Evolutionary conservation across 805 yeast species (phyloP).

Genomic region (Zygosaccharomyces bisporus): DNA sequence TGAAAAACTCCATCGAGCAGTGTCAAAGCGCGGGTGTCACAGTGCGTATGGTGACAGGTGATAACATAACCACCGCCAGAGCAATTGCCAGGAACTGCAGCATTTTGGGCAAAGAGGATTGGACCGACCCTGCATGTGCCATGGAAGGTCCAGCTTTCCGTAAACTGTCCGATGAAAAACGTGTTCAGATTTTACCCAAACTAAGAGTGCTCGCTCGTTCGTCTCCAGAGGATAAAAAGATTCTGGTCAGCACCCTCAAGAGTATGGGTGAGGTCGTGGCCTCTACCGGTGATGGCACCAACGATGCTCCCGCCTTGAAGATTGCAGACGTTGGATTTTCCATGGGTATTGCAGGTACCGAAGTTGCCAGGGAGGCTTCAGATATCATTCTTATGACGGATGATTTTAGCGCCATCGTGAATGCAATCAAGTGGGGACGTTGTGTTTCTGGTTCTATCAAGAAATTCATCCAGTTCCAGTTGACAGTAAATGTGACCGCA

Average conservation of each 20-base stretch:
- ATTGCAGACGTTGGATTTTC: constrained; percentile 97
- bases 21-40: constrained; percentile 90
- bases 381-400: constrained; percentile 91
- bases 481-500: constrained; percentile 97
- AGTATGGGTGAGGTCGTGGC: constrained; percentile 91
- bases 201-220: constrained; percentile 88
- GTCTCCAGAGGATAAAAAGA: constrained; percentile 90
- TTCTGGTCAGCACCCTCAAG: constrained; percentile 77
- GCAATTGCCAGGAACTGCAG: constrained; percentile 88
- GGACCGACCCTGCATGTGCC: constrained; percentile 51
- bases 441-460: constrained; percentile 92
- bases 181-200: constrained; percentile 61
- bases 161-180: constrained; percentile 53
- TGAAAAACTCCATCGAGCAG: constrained; percentile 78
- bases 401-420: constrained; percentile 90
- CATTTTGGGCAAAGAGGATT: constrained; percentile 50
- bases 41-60: constrained; percentile 98
- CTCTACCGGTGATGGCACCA: constrained; percentile 98
- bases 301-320: constrained; percentile 96
- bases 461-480: constrained; percentile 93
- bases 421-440: constrained; percentile 98
- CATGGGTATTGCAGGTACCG: constrained; percentile 98
- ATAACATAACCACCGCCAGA: constrained; percentile 83
- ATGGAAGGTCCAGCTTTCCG: constrained; percentile 96
- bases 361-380: constrained; percentile 97